A percentile compares a stretch with the other conserved stretches of the same genome.
Evolutionary conservation across 257 asterid species (phyloP).

Genomic region (Jaltomata sinuosa): DNA sequence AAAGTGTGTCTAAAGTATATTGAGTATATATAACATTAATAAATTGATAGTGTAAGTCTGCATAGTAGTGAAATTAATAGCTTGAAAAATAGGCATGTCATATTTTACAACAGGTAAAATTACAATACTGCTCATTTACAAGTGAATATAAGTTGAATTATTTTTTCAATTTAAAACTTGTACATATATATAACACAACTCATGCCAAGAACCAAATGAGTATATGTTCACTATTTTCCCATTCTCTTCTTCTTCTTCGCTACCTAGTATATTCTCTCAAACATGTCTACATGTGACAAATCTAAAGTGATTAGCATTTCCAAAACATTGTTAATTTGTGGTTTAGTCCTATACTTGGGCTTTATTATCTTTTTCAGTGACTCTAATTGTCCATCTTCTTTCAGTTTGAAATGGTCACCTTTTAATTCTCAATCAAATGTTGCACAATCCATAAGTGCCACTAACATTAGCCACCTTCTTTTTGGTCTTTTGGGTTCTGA

Average conservation of each 20-base stretch:
- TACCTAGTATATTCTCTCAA: neutral
- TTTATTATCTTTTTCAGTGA: neutral
- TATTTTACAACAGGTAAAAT: neutral
- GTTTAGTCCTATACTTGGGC: neutral
- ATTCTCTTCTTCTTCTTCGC: neutral
- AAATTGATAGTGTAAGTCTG: too few species aligned
- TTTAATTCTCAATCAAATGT: neutral
- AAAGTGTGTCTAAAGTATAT: too few species aligned
- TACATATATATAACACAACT: neutral
- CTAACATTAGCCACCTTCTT: constrained; percentile 23
- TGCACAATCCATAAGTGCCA: neutral
- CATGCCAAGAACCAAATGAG: neutral
- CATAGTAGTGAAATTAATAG: neutral
- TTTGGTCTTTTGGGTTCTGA: constrained; percentile 35
- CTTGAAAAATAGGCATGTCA: neutral
- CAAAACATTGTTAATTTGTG: neutral
- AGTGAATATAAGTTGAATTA: neutral
- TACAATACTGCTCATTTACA: neutral
- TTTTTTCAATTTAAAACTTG: neutral
- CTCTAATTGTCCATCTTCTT: neutral
- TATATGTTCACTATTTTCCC: neutral
- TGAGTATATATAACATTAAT: too few species aligned
- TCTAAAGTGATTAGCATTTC: neutral
- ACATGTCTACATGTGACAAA: neutral
- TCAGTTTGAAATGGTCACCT: neutral